These are phyloP conservation scores for Penicillium sp. DNA, from an alignment of 2,329 filamentous ascomycete species.

Conservation along the genomic window DNA sequence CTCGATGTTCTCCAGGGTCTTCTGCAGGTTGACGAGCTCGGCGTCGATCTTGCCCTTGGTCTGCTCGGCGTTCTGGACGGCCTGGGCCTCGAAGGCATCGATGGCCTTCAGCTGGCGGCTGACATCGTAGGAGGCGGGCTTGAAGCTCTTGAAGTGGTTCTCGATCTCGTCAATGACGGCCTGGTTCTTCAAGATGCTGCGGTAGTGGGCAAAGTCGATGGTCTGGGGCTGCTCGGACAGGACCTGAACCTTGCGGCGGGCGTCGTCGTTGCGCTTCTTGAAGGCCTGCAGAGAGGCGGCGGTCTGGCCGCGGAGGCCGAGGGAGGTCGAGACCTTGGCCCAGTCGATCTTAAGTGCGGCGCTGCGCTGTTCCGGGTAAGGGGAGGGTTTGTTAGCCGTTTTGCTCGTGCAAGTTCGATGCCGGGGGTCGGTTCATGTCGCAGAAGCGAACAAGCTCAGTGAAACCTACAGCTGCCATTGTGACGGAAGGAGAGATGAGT, in stretches of 20 bases:
- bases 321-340: constrained; percentile 89
- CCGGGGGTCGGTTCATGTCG: background rate
- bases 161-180: constrained; percentile 95
- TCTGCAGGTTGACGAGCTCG: constrained; percentile 90
- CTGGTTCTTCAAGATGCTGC: constrained; percentile 90
- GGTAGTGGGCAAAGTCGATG: constrained; percentile 94
- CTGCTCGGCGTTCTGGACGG: constrained; percentile 92
- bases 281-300: constrained; percentile 88
- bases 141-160: constrained; percentile 89
- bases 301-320: constrained; percentile 95
- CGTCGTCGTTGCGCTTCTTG: constrained; percentile 99
- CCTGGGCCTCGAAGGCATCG: constrained; percentile 96
- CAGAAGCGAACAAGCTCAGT: background rate
- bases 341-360: constrained; percentile 99
- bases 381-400: constrained; percentile 26
- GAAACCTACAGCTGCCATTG: constrained; percentile 47
- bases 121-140: constrained; percentile 92
- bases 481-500: constrained; percentile 32
- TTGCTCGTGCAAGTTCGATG: background rate
- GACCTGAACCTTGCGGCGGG: constrained; percentile 84
- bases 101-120: constrained; percentile 95
- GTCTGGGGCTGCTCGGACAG: constrained; percentile 82
- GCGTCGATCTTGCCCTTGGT: constrained; percentile 96
- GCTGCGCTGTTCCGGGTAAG: constrained; percentile 69
- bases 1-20: constrained; percentile 97